phyloP scores from a whole-genome alignment of 176 grass and related monocot genomes.

The Melocanna baccifera region DNA sequence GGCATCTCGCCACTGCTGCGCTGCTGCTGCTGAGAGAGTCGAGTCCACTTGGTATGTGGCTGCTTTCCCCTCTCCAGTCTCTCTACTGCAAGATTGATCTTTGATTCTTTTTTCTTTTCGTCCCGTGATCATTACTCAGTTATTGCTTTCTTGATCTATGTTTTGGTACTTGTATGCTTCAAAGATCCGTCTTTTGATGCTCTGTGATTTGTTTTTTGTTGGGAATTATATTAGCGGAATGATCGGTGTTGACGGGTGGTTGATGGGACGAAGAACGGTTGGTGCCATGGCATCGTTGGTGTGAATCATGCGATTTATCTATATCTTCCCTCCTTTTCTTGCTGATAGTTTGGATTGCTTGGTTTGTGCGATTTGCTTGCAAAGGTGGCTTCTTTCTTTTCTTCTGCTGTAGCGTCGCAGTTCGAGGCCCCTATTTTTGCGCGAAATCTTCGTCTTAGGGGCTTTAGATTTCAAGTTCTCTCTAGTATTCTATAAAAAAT shows the following conservation, averaged over 20 bases:
- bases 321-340: background rate
- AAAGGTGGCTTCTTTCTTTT: background rate
- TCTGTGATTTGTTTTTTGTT: background rate
- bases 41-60: conserved; percentile 31
- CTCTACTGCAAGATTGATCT: conserved; percentile 31
- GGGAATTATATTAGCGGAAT: conserved; percentile 25
- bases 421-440: background rate
- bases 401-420: background rate
- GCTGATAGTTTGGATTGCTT: background rate
- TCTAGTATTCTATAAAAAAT: background rate
- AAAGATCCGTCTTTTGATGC: conserved; percentile 11
- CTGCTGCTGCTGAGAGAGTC: background rate
- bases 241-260: conserved; percentile 29
- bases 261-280: conserved; percentile 7
- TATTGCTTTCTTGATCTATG: conserved; percentile 18
- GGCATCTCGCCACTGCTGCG: background rate
- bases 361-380: conserved; percentile 5
- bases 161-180: background rate
- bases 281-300: background rate
- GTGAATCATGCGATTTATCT: conserved; percentile 26
- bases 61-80: background rate
- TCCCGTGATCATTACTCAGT: background rate
- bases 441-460: background rate
- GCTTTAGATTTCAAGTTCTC: background rate
- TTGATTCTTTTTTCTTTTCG: background rate